Conservation (phyloP, 306 rosid species). For the Trifolium fragiferum region DNA sequence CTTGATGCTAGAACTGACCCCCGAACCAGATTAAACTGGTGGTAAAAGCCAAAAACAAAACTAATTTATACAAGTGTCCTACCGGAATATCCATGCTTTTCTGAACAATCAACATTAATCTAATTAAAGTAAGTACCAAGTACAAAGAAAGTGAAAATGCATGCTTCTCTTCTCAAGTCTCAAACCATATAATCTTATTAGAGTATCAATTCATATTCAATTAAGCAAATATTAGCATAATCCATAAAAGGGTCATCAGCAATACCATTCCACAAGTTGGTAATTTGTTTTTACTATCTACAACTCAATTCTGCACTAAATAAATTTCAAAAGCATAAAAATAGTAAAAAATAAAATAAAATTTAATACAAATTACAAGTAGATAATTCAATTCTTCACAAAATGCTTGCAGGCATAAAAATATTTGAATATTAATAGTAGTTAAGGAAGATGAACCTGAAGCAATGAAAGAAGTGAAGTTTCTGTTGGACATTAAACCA, state of each 20-base stretch:
- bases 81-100: not conserved
- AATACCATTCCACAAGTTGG: conserved; percentile 1
- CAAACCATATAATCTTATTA: not conserved
- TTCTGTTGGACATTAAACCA: conserved; percentile 65
- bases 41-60: conserved; percentile 30
- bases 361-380: not conserved
- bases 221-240: conserved; percentile 23
- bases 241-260: conserved; percentile 2
- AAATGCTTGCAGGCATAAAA: conserved; percentile 16
- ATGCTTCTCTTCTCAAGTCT: not conserved
- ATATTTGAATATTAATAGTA: not conserved
- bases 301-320: not conserved
- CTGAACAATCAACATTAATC: not conserved
- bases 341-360: not conserved
- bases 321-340: not conserved
- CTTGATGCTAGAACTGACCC: too few species aligned
- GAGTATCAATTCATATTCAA: not conserved
- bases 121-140: not conserved
- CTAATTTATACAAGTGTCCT: not conserved
- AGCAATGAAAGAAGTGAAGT: conserved; percentile 63
- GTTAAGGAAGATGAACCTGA: conserved; percentile 46
- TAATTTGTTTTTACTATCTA: not conserved
- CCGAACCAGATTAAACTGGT: too few species aligned
- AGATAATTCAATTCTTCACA: conserved; percentile 20
- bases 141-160: not conserved